Percentiles rank a stretch among this genome's conserved stretches.
These are phyloP conservation scores for Oryza meridionalis DNA, from an alignment of 176 grass and related monocot species.

Conservation along the genomic window DNA sequence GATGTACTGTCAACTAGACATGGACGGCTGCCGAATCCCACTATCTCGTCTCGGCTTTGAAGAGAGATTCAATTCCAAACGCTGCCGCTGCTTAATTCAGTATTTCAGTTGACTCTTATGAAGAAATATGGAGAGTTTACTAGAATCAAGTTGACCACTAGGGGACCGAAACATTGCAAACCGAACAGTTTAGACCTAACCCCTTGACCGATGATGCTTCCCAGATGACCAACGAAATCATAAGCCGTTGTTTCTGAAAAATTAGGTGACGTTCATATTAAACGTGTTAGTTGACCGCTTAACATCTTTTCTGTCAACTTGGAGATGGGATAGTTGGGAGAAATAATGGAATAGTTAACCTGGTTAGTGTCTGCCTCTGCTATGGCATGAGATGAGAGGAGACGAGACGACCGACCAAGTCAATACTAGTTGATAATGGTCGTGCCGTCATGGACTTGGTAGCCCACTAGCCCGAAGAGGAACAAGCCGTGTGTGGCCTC, in stretches of 20 bases:
- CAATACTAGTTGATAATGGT: neutral
- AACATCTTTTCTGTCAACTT: neutral
- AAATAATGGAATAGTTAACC: constrained; percentile 8
- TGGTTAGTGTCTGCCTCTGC: neutral
- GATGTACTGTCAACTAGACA: neutral
- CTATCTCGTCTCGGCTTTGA: neutral
- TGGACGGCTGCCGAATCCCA: constrained; percentile 25
- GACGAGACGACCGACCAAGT: neutral
- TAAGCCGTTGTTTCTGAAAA: neutral
- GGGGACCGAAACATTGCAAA: neutral
- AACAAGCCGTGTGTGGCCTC: neutral
- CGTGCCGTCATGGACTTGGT: neutral
- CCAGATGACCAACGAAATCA: neutral
- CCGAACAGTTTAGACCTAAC: constrained; percentile 1
- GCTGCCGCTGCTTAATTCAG: neutral
- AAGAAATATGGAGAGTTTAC: neutral
- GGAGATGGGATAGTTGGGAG: neutral
- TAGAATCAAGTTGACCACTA: neutral
- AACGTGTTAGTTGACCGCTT: neutral
- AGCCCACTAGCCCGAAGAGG: neutral
- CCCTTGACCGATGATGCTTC: neutral
- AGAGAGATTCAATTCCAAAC: neutral
- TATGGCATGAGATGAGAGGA: neutral
- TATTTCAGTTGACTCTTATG: constrained; percentile 24
- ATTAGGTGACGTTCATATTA: neutral